Evolutionary conservation across 116 monocot genomes (phyloP).

Genomic region (Phalaenopsis hybrid): DNA sequence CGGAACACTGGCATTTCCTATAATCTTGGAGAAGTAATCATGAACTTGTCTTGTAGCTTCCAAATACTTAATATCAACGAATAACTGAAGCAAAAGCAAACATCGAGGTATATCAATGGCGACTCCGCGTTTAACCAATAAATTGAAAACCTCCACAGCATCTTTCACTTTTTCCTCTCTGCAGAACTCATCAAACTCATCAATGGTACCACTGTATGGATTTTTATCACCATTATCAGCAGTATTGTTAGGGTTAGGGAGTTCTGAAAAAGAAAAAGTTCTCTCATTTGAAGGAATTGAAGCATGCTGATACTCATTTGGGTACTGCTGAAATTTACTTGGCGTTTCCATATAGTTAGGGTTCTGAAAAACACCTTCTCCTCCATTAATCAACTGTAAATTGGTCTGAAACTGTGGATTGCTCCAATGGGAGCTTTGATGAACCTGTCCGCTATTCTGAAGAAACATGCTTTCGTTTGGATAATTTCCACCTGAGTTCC

Average conservation of each 20-base stretch:
- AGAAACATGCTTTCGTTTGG: neutral
- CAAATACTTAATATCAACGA: conserved; percentile 51
- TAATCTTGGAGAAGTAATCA: conserved; percentile 23
- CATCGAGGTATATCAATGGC: conserved; percentile 42
- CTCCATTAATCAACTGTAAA: neutral
- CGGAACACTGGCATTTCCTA: conserved; percentile 28
- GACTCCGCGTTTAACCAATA: conserved; percentile 43
- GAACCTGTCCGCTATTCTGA: neutral
- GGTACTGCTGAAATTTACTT: conserved; percentile 2
- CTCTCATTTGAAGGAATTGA: neutral
- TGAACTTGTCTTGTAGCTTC: conserved; percentile 56
- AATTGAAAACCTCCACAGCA: conserved; percentile 47
- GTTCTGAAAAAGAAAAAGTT: neutral
- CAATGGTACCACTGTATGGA: conserved; percentile 31
- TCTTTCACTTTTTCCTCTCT: conserved; percentile 60
- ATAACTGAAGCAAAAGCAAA: conserved; percentile 50
- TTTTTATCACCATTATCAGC: conserved; percentile 17
- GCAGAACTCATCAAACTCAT: conserved; percentile 59
- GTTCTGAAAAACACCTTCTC: neutral
- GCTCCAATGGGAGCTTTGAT: neutral
- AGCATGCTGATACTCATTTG: conserved; percentile 5
- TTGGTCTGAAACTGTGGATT: neutral
- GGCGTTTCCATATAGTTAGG: neutral
- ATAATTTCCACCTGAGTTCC: neutral
- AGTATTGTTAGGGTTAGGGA: neutral